Evolutionary conservation across 176 grass and related monocot species (phyloP).

Genomic region (Pontederia paniculata): DNA sequence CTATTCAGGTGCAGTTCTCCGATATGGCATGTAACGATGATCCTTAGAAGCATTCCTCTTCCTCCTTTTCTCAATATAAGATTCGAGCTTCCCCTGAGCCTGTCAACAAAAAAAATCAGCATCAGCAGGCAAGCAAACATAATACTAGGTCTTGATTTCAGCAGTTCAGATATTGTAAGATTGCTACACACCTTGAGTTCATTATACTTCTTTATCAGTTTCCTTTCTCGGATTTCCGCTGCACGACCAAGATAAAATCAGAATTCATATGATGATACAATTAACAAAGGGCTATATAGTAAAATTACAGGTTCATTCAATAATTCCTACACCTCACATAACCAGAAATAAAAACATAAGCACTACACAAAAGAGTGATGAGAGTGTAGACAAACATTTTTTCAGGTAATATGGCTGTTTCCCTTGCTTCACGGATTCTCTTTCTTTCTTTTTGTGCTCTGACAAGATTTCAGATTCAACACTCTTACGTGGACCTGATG

Average conservation of each 20-base stretch:
- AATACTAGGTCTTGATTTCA: background rate
- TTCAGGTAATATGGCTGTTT: conserved; percentile 88
- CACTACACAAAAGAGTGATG: background rate
- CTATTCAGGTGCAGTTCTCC: conserved; percentile 27
- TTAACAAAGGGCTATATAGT: conserved; percentile 2
- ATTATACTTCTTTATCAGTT: conserved; percentile 75
- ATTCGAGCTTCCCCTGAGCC: conserved; percentile 70
- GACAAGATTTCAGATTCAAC: conserved; percentile 64
- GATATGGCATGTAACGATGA: conserved; percentile 89
- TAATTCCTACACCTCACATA: background rate
- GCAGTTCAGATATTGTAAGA: background rate
- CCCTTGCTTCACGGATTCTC: conserved; percentile 60
- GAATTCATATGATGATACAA: background rate
- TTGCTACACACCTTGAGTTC: conserved; percentile 63
- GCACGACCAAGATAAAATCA: conserved; percentile 31
- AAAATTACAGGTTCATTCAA: background rate
- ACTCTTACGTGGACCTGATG: conserved; percentile 37
- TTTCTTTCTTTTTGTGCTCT: conserved; percentile 82
- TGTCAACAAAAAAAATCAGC: conserved; percentile 12
- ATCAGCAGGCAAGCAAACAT: background rate
- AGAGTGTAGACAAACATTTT: conserved; percentile 42
- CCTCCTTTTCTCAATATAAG: conserved; percentile 66
- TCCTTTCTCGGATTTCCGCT: conserved; percentile 85
- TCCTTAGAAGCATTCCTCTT: conserved; percentile 91
- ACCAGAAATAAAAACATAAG: background rate